Percentiles rank a stretch among this genome's conserved stretches.
These are phyloP conservation scores for Vanrija sp. DNA, from an alignment of 1,284 basidiomycete genomes.

Conservation along the genomic window DNA sequence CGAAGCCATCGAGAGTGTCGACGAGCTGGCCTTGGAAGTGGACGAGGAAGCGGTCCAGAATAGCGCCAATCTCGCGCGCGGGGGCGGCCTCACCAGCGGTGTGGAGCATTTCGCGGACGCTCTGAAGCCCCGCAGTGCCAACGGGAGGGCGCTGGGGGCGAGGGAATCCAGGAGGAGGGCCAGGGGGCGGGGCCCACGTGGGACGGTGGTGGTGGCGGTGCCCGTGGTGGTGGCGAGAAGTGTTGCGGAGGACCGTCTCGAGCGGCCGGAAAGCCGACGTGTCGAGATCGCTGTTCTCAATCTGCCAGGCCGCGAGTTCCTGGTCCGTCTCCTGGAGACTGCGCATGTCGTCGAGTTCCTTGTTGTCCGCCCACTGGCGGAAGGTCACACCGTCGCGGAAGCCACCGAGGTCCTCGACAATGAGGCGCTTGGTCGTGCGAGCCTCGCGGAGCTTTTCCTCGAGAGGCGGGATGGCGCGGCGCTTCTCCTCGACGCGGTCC, in stretches of 20 bases:
- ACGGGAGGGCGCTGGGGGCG: constrained; percentile 1
- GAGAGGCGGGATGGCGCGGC: constrained; percentile 21
- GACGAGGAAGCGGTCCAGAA: constrained; percentile 44
- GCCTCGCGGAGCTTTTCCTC: constrained; percentile 18
- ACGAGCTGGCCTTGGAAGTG: constrained; percentile 47
- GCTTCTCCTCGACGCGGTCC: constrained; percentile 38
- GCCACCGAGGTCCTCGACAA: constrained; percentile 29
- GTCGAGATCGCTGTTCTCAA: constrained; percentile 19
- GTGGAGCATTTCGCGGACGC: constrained; percentile 11
- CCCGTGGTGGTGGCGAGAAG: constrained; percentile 1
- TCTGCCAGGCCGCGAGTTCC: constrained; percentile 39
- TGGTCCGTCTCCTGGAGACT: constrained; percentile 22
- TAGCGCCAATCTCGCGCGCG: constrained; percentile 40
- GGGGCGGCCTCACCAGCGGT: constrained; percentile 14
- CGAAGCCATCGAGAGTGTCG: constrained; percentile 34
- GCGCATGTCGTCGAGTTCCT: constrained; percentile 10
- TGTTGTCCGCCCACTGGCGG: constrained; percentile 23
- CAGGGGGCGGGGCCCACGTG: constrained; percentile 6
- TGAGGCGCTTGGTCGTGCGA: constrained; percentile 18
- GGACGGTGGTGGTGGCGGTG: constrained; percentile 2
- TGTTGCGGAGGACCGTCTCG: constrained; percentile 27
- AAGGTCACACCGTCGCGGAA: constrained; percentile 17
- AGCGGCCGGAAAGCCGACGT: constrained; percentile 35
- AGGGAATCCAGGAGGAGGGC: constrained; percentile 3
- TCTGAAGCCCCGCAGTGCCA: not conserved